Percentiles rank a stretch among this genome's conserved stretches.
Conservation (phyloP, 306 rosid species). For the Oxytropis ochrocephala region DNA sequence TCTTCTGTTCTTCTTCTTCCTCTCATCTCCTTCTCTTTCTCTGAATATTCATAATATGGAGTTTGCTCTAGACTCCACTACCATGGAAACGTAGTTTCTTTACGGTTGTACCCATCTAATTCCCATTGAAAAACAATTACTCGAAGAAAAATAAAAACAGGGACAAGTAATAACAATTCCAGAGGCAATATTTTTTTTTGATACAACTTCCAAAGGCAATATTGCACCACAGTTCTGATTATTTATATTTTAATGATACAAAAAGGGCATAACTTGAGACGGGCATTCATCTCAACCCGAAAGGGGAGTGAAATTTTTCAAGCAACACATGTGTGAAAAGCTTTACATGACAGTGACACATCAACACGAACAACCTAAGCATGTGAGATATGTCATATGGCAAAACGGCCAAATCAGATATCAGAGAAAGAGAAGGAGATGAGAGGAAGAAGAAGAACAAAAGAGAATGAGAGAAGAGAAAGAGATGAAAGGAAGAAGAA, state of each 20-base stretch:
- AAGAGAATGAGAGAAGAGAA: too few relatives aligned
- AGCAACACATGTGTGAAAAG: constrained; percentile 23
- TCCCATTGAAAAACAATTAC: constrained; percentile 9
- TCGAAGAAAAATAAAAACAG: not conserved
- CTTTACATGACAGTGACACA: constrained; percentile 46
- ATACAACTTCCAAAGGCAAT: too few relatives aligned
- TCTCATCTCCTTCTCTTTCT: too few relatives aligned
- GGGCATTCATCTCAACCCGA: constrained; percentile 28
- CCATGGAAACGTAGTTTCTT: too few relatives aligned
- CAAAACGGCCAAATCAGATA: constrained; percentile 21
- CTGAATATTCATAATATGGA: too few relatives aligned
- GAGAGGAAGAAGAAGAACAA: too few relatives aligned
- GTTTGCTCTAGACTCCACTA: too few relatives aligned
- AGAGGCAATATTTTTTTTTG: too few relatives aligned
- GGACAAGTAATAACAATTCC: constrained; percentile 25
- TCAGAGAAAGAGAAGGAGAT: too few relatives aligned
- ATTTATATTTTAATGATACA: constrained; percentile 50
- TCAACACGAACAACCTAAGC: constrained; percentile 29
- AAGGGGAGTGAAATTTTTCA: constrained; percentile 13
- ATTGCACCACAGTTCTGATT: constrained; percentile 32
- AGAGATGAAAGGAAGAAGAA: too few relatives aligned
- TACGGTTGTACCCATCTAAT: too few relatives aligned
- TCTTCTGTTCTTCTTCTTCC: too few relatives aligned
- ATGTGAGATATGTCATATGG: constrained; percentile 19
- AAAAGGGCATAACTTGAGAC: constrained; percentile 27